Base-by-base conservation (phyloP, 495 filamentous ascomycete genomes). In the Pyrenopolyporus hunteri region DNA sequence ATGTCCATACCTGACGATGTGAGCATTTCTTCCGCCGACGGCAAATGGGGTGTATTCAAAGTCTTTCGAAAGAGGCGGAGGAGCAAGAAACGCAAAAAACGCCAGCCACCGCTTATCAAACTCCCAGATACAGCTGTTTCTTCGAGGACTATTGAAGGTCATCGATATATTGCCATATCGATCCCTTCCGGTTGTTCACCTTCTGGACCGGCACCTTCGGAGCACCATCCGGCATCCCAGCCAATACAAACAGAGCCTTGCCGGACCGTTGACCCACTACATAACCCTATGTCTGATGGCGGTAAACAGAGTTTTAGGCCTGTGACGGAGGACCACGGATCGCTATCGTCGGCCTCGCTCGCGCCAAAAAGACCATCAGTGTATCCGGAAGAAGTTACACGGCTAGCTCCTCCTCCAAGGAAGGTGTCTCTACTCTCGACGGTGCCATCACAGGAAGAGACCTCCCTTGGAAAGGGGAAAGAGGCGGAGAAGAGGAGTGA, bases 151-250 rank as follows among this genome's bases (percentile, higher is more conserved):
- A 76, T 51, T 0, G 69, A 56, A 1, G 80, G 80, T 1, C 68
- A 76, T 48, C 71, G 74, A 1, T 74, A 83, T 57, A 81, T 82
- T 60, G 79, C 79, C 11, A 83, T 83, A 36, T 80, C 80, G 17
- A 80, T 83, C 13, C 80, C 81, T 26, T 43, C 71, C 1, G 31
- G 54, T 13, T 11, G 23, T 10, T 45, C 23, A 23, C 22, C 22
- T 13, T 17, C 13, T 9, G 20, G 26, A 0, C 3, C 35, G 29
- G 43, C 52, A n/a, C 64, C 37, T 23, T 10, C 37, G 2, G 17
- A 23, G 37, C 19, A 60, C 26, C 36, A 56, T 13, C 54, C 56
- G 1, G 28, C 31, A 23, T 42, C 33, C 22, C 17, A 26, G 28
- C 54, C 63, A 3, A 39, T 40, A 16, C 59, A 52, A n/a, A 29